Base-by-base conservation (phyloP, 805 yeast genomes). In the Limtongia smithiae region DNA sequence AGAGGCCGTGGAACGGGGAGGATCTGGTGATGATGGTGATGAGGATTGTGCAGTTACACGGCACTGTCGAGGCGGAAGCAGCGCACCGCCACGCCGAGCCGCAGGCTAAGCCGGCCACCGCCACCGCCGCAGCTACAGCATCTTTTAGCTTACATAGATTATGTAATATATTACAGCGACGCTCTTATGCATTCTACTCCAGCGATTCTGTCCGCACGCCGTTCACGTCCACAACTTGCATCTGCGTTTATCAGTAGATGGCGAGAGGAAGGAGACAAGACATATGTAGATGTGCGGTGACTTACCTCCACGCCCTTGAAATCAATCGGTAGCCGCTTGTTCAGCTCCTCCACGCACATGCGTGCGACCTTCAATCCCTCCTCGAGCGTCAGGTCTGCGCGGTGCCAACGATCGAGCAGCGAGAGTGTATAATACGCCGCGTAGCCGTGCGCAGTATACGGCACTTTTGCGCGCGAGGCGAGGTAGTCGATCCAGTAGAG, bases 371-470 rank as follows among this genome's bases (percentile, higher is more conserved):
- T 75, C 51, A 91, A 65, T 2, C 97, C 98, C 52, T 88, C 91
- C 33, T 81, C 87, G 35, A 78, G 68, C 5, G 78, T 71, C 81
- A 90, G 78, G 60, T 82, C 90, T 37, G 81, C 75, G 65, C 82
- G 78, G 70, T 90, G 89, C 69, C 89, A 96, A 60, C 83, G 89
- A 71, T 93, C 98, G 59, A 93, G 75, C 57, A 91, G 72, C 1
- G 97, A 85, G 68, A 88, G 77, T 28, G 95, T 82, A 68, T 93
- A 93, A 69, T 91, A 93, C 1, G 94, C 95, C n/a, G 97, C 95
- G 65, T 93, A 93, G 11, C 98, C 98, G 67, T 93, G 98, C 1
- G 97, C 97, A 15, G 94, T 96, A 65, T 93, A 93, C 14, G 98
- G 97, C 51, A 93, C 74, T 53, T 83, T 87, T 14, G 83, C 95